Evolutionary conservation across 2,329 filamentous ascomycete species (phyloP).

Genomic region (Arthrocladium fulminans): DNA sequence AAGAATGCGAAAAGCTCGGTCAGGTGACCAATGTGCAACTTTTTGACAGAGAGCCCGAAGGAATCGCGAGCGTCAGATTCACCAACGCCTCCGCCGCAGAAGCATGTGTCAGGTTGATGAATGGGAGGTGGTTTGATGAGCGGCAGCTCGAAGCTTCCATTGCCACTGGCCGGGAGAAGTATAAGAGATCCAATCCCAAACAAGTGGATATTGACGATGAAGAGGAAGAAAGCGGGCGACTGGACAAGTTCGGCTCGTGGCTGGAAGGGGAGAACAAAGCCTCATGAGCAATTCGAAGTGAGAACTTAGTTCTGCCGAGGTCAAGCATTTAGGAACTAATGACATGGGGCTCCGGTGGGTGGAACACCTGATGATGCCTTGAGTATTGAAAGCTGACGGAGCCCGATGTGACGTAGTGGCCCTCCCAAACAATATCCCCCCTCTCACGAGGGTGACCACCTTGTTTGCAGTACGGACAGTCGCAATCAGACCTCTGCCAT

Average conservation of each 20-base stretch:
- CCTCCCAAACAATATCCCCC: too few species aligned
- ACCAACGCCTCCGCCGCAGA: constrained; percentile 59
- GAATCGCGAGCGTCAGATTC: constrained; percentile 80
- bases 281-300: background rate
- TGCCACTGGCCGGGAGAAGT: constrained; percentile 62
- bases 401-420: too few species aligned
- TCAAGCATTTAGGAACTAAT: too few species aligned
- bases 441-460: too few species aligned
- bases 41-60: constrained; percentile 76
- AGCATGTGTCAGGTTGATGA: constrained; percentile 63
- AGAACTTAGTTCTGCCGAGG: background rate
- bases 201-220: constrained; percentile 38
- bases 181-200: constrained; percentile 54
- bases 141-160: constrained; percentile 63
- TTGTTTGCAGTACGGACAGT: too few species aligned
- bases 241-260: constrained; percentile 44
- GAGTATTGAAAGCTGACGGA: too few species aligned
- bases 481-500: too few species aligned
- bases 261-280: constrained; percentile 35
- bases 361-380: too few species aligned
- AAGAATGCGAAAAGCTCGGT: constrained; percentile 80
- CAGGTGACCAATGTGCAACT: constrained; percentile 84
- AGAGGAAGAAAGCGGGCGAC: constrained; percentile 35
- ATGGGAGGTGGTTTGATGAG: constrained; percentile 70
- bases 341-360: too few species aligned